Evolutionary conservation across 2,329 filamentous ascomycete genomes (phyloP).

Genomic region (Calonectria montana): DNA sequence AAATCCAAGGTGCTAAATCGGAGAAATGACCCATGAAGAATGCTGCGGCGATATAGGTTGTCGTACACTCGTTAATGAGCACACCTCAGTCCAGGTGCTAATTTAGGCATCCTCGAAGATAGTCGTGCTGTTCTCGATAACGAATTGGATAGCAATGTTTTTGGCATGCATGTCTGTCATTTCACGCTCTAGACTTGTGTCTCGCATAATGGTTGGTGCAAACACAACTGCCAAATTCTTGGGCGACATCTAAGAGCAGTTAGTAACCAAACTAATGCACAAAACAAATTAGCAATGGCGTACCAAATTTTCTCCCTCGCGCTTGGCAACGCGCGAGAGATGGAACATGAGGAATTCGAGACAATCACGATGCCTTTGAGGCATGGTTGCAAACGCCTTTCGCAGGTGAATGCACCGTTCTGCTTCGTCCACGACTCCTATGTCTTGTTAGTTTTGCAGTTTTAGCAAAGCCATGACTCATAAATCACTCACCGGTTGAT

Average conservation of each 20-base stretch:
- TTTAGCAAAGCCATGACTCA: background rate
- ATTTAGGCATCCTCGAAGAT: conserved; percentile 72
- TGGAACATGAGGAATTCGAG: conserved; percentile 96
- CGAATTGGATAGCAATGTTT: conserved; percentile 90
- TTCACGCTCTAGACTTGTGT: conserved; percentile 88
- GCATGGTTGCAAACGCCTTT: conserved; percentile 81
- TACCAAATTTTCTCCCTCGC: conserved; percentile 87
- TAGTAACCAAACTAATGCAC: conserved; percentile 21
- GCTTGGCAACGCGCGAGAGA: conserved; percentile 84
- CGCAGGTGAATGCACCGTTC: conserved; percentile 79
- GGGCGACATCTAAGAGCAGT: conserved; percentile 80
- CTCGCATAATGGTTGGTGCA: conserved; percentile 96
- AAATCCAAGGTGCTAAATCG: conserved; percentile 39
- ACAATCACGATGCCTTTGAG: conserved; percentile 85
- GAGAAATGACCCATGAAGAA: conserved; percentile 31
- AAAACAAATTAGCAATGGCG: conserved; percentile 42
- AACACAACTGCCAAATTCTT: conserved; percentile 98
- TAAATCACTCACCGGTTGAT: conserved; percentile 71
- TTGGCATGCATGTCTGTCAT: conserved; percentile 97
- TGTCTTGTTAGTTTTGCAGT: conserved; percentile 33
- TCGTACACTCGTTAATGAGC: conserved; percentile 13
- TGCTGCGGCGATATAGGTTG: conserved; percentile 13
- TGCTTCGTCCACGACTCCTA: conserved; percentile 72
- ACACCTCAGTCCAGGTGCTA: background rate
- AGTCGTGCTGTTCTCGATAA: conserved; percentile 88